Base-by-base conservation (phyloP, 1,284 basidiomycete genomes). In the Prillingera fragicola region DNA sequence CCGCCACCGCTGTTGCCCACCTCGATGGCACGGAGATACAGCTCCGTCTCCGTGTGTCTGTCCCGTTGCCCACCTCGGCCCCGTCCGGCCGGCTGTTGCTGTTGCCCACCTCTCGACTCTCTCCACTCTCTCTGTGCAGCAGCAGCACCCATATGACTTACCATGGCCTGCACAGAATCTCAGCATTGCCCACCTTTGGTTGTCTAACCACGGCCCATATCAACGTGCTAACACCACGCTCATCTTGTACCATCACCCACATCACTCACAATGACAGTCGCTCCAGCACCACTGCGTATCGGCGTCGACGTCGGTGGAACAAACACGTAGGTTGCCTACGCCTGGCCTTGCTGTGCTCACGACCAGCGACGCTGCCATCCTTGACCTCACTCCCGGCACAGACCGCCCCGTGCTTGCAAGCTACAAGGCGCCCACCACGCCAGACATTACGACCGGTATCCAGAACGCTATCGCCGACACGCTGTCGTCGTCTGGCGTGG, bases 401-500 rank as follows among this genome's bases (percentile, higher is more conserved):
- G 5, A 49, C 1, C 41, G n/a, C 4, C 60, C 65, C 8, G 71
- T 81, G 6, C 57, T 80, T 2, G 76, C 78, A 0, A 73, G 71
- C 26, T 71, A 67, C 65, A 81, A 81, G 59, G 66, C 76, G 4
- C 71, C 73, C 8, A 80, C 79, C 0, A 79, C 79, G 2, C 55
- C 68, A 4, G 72, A 79, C 54, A 74, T 80, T 28, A 78, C 78
- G 0, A 64, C 66, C 18, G 78, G 79, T 10, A 80, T 81, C 34
- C 59, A 59, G 28, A 44, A 46, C 4, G 55, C 57, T 4, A 55
- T 55, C 24, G 38, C 31, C 1, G 45, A 39, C 2, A 47, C 41
- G 21, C 48, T 59, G 14, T 22, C 37, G 1, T 33, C 37, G n/a
- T 25, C 48, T 0, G 8, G 34, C 1, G 39, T 43, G 1, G 34